These are phyloP conservation scores for Rachicladosporium sp. DNA, from an alignment of 2,329 filamentous ascomycete genomes.

Conservation along the genomic window DNA sequence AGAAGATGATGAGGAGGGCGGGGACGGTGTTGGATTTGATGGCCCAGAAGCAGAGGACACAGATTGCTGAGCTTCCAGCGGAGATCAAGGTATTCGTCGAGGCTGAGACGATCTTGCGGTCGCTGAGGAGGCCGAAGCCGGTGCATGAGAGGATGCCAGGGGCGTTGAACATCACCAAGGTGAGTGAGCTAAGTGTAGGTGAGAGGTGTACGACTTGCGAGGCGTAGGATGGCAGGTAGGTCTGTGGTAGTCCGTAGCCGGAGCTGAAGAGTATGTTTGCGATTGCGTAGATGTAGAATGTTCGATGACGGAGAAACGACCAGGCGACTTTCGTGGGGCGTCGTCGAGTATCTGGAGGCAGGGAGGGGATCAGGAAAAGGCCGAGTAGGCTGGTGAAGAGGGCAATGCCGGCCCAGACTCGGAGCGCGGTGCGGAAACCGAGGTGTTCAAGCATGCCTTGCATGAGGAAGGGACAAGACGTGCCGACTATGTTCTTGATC, in stretches of 20 bases:
- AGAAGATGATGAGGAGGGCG: conserved; percentile 46
- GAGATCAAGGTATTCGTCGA: conserved; percentile 45
- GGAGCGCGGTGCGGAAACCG: conserved; percentile 17
- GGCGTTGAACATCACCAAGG: conserved; percentile 47
- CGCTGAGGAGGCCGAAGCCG: conserved; percentile 45
- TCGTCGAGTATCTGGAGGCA: conserved; percentile 10
- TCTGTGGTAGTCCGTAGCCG: conserved; percentile 50
- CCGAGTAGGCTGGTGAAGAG: conserved; percentile 15
- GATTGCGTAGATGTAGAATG: conserved; percentile 47
- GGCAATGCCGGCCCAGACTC: conserved; percentile 19
- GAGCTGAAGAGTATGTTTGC: conserved; percentile 46
- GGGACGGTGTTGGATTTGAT: conserved; percentile 38
- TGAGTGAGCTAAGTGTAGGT: conserved; percentile 40
- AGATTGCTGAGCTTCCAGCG: conserved; percentile 42
- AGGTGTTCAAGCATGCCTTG: conserved; percentile 14
- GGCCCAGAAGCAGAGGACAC: conserved; percentile 52
- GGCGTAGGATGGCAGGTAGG: conserved; percentile 47
- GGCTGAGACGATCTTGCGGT: conserved; percentile 41
- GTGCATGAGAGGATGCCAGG: conserved; percentile 48
- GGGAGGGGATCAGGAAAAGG: conserved; percentile 33
- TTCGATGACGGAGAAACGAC: conserved; percentile 41
- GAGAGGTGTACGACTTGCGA: conserved; percentile 35
- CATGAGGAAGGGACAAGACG: conserved; percentile 20
- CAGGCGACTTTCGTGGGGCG: conserved; percentile 30
- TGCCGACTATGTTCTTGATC: conserved; percentile 23